Base-by-base conservation (phyloP, 2,329 filamentous ascomycete genomes). In the Mariannaea sp. region DNA sequence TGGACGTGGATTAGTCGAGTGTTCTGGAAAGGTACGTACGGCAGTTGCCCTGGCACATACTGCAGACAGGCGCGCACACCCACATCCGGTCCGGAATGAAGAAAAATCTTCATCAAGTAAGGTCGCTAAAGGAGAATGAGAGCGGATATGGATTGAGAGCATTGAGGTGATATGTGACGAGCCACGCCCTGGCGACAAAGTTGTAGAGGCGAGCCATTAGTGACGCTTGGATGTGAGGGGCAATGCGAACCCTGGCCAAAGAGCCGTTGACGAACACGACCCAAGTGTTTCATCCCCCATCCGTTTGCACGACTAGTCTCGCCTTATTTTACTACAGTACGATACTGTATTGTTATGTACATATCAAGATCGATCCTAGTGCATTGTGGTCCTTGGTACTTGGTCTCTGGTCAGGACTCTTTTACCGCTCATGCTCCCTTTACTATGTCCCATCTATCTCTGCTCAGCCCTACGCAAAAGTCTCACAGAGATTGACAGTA, bases 211-310 rank as follows among this genome's bases (percentile, higher is more conserved):
- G 42, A 53, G 32, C 44, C 44, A 54, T 41, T 44, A 49, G 58
- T 33, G 46, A 44, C 38, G 32, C 33, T 47, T 52, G 51, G 53
- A 49, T 52, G 57, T n/a, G n/a, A n/a, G 50, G 45, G 53, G 55
- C 56, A 55, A 55, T 64, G 53, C 57, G 58, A 62, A 64, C 57
- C 56, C 58, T 41, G 51, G 60, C 55, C 51, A 54, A 55, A 57
- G 50, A 45, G 57, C 58, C 60, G 61, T 60, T 47, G 61, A 58
- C 54, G 53, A 59, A 60, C 53, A 50, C 49, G 56, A 53, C 52
- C 58, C 53, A 66, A 55, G 53, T 51, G 64, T 67, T 65, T 67
- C 63, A 67, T 62, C 60, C 58, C 57, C 58, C 57, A 57, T 60
- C 40, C 61, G 59, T 62, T 63, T 63, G 55, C 42, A 58, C 57